phyloP scores from a whole-genome alignment of 345 rosid genomes.

The Theobroma cacao region DNA sequence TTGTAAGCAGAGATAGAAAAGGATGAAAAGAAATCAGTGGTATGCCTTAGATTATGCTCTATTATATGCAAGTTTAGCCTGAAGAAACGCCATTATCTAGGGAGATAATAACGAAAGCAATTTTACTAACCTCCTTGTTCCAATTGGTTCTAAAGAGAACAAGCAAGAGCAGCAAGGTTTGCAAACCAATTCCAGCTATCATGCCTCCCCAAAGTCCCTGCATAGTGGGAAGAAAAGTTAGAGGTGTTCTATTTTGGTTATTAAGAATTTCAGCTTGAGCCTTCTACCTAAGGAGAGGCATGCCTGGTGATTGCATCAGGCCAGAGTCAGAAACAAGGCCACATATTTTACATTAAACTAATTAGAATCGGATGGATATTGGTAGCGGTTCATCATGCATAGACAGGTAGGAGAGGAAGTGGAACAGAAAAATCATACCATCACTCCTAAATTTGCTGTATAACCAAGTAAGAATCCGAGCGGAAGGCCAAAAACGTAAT shows the following conservation, averaged over 20 bases:
- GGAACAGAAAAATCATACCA: conserved; percentile 30
- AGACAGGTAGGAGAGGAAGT: background rate
- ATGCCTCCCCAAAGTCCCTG: conserved; percentile 88
- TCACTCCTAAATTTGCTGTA: conserved; percentile 52
- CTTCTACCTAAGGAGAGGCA: background rate
- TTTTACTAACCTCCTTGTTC: conserved; percentile 65
- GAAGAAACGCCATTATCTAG: background rate
- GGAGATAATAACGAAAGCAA: background rate
- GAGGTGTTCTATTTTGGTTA: background rate
- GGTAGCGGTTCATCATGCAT: background rate
- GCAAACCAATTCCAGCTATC: conserved; percentile 73
- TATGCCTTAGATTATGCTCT: too few relatives aligned
- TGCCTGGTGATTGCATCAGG: background rate
- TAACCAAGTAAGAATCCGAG: conserved; percentile 77
- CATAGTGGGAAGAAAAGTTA: background rate
- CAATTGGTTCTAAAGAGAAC: conserved; percentile 69
- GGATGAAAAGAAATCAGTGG: background rate
- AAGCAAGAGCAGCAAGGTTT: conserved; percentile 52
- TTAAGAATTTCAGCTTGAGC: background rate
- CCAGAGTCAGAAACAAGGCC: background rate
- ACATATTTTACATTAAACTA: background rate
- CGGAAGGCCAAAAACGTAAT: conserved; percentile 74
- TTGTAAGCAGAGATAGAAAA: too few relatives aligned
- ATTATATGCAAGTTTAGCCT: background rate
- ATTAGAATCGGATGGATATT: background rate